These are phyloP conservation scores for Euphrasia arctica DNA, from an alignment of 305 asterid species.

Conservation along the genomic window DNA sequence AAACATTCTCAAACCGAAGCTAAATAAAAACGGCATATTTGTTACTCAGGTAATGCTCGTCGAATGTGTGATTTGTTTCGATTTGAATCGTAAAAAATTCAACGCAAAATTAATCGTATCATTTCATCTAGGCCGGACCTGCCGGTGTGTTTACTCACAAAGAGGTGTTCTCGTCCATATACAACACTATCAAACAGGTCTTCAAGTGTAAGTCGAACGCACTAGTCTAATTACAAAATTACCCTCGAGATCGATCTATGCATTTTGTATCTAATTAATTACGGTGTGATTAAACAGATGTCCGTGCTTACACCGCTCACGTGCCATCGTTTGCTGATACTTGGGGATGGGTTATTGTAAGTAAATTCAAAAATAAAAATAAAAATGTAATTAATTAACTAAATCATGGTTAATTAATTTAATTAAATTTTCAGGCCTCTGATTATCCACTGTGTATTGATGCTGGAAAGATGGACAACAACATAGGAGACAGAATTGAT, in stretches of 20 bases:
- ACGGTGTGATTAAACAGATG: slow-evolving; percentile 49
- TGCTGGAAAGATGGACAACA: slow-evolving; percentile 75
- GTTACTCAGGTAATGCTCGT: slow-evolving; percentile 67
- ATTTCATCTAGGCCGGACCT: slow-evolving; percentile 74
- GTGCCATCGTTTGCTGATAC: slow-evolving; percentile 98
- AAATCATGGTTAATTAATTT: not conserved
- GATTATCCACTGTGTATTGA: slow-evolving; percentile 83
- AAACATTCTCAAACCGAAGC: slow-evolving; percentile 83
- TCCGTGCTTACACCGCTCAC: slow-evolving; percentile 89
- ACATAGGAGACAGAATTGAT: slow-evolving; percentile 77
- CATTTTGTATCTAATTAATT: no score
- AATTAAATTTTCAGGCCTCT: slow-evolving; percentile 54
- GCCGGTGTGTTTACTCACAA: slow-evolving; percentile 93
- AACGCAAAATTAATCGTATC: no score
- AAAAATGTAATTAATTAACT: not conserved
- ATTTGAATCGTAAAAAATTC: not conserved
- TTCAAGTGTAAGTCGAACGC: slow-evolving; percentile 66
- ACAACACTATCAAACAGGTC: slow-evolving; percentile 89
- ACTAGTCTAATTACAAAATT: not conserved
- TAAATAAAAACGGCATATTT: slow-evolving; percentile 65
- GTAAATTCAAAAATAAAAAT: slow-evolving; percentile 1
- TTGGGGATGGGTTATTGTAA: slow-evolving; percentile 98
- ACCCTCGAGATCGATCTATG: not conserved
- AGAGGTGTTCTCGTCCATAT: slow-evolving; percentile 92
- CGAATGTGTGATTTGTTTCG: not conserved